Base-by-base conservation (phyloP, 257 asterid species). In the Gentiana dahurica region DNA sequence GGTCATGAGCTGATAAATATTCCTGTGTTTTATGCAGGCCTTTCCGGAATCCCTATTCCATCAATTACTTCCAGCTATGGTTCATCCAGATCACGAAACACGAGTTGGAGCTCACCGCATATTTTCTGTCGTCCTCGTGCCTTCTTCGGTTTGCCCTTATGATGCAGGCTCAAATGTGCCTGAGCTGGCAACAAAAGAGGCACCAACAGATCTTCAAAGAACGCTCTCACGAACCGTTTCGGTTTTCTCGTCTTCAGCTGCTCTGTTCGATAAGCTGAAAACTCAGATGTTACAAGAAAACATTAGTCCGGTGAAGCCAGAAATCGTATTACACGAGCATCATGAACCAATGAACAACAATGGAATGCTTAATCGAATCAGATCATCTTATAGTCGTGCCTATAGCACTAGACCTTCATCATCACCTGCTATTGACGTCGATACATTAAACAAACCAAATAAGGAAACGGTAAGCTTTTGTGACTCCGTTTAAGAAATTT, bases 1-100 rank as follows among this genome's bases (percentile, higher is more conserved):
- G 24, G 24, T 39, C 45, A 39, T 39, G 4, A 12, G 5, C 54
- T 60, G 24, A 48, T 60, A 35, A 12, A 48, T 60, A 35, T 5
- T 39, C 45, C 33, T 54, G 12, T 39, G 34, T 51, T 58, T 34
- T 65, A 6, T 47, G 65, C 59, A 85, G 97, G 94, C 90, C 64
- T 89, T 89, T 74, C 97, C 97, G 0, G 97, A 89, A 72, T 79
- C 95, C 54, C 74, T 89, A 54, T 89, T 89, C 75, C 97, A 89
- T 72, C 97, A 89, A 74, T 68, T 89, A 54, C 82, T 89, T 64
- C 92, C 87, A 59, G 95, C 94, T 34, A 89, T 89, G 97, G 80
- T 80, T 70, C 95, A 89, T 77, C 90, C 86, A 12, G 97, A 89
- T 68, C 87, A 78, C 34, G 94, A 86, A 65, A 89, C 94, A 4